Evolutionary conservation across 495 filamentous ascomycete genomes (phyloP), one percentile per base, ranked within the genome.

Genomic region (Hypoxylon rickii): DNA sequence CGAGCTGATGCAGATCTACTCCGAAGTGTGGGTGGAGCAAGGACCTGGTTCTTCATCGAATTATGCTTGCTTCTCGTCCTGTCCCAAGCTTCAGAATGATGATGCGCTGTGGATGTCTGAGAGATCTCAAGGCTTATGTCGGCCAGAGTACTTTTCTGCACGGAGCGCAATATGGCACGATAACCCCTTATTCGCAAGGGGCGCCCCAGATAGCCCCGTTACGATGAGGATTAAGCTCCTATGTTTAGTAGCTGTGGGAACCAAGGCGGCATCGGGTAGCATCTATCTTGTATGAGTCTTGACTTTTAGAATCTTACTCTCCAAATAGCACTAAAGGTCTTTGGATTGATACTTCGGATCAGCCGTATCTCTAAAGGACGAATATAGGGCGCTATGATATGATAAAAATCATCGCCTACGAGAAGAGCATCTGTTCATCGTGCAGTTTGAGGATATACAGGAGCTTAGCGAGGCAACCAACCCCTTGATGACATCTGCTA

Each of bases 1-100:
- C 46, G 52, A 62, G 52, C 52, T 57, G 52, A 57, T 62, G 52
- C 52, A 52, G 52, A 62, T 62, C 58, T 62, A 46, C 37, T 46
- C 47, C 58, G 46, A 61, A 51, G 42, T 47, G 51, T 49, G 39
- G 44, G 40, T 54, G 58, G 58, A 45, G 46, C 44, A 47, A 46
- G 41, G 51, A 50, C 31, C 22, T 3, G 15, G 41, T 48, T 62
- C 42, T 62, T 61, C 58, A 61, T 61, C 51, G 37, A 43, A 31
- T 59, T 36, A 32, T 51, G 29, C 29, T 33, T 24, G 12, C 3
- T 50, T 17, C 42, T 43, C 18, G n/a, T 15, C 19, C 34, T 38
- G 40, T 45, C 47, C 41, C 44, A 43, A 41, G 22, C 46, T 47
- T 42, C 15, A 58, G 26, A 26, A 58, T 31, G 52, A 51, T 52